These are phyloP conservation scores for Mycena pura DNA, from an alignment of 768 basidiomycete genomes.

Conservation along the genomic window DNA sequence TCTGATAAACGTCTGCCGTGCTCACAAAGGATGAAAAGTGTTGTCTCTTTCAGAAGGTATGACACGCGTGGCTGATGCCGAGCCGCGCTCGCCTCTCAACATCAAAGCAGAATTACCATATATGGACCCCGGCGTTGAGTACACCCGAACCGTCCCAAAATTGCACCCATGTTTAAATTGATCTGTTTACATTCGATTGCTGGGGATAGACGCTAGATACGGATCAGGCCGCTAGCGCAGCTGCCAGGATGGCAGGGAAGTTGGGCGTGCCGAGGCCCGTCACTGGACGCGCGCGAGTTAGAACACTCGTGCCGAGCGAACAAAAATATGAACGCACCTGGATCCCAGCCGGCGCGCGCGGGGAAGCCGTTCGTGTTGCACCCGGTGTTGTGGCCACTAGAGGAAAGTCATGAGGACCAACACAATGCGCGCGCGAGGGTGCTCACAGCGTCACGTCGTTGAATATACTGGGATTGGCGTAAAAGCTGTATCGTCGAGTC, in stretches of 20 bases:
- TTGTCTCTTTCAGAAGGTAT: not conserved
- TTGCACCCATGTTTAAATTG: not conserved
- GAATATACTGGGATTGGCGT: constrained; percentile 36
- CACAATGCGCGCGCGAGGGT: constrained; percentile 38
- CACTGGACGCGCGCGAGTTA: constrained; percentile 19
- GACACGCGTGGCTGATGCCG: not conserved
- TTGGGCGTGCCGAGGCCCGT: constrained; percentile 36
- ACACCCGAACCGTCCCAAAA: not conserved
- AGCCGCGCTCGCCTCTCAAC: too few species aligned
- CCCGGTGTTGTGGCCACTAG: constrained; percentile 33
- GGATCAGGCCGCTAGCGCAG: constrained; percentile 12
- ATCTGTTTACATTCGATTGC: not conserved
- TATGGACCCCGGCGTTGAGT: not conserved
- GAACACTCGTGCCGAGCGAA: not conserved
- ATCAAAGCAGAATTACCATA: constrained; percentile 4
- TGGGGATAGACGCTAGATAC: not conserved
- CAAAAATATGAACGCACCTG: not conserved
- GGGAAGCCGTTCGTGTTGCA: constrained; percentile 34
- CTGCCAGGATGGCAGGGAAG: constrained; percentile 22
- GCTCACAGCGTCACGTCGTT: constrained; percentile 51
- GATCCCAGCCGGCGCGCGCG: constrained; percentile 33
- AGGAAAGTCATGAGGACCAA: not conserved
- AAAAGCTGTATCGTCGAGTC: constrained; percentile 32
- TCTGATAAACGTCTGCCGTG: too few species aligned
- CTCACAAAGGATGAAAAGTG: too few species aligned